These are phyloP conservation scores for Apiospora saccharicola DNA, from an alignment of 2,329 filamentous ascomycete species.

Conservation along the genomic window DNA sequence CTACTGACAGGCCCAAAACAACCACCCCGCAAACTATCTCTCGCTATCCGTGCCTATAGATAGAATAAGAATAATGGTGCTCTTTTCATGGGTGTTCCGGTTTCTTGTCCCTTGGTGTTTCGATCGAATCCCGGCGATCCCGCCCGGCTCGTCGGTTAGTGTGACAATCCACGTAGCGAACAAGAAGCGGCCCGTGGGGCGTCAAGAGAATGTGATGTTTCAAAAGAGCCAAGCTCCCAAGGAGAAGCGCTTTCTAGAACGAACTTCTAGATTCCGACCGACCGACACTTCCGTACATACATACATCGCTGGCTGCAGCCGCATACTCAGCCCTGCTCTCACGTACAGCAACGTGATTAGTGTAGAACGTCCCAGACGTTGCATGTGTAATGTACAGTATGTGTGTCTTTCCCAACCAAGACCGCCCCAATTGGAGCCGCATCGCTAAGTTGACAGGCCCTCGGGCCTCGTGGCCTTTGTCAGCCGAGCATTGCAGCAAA, in stretches of 20 bases:
- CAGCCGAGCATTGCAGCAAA: constrained; percentile 5
- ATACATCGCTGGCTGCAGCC: not conserved
- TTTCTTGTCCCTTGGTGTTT: not conserved
- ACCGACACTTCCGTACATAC: not conserved
- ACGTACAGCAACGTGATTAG: not conserved
- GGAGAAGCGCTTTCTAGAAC: not conserved
- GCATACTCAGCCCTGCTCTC: constrained; percentile 1
- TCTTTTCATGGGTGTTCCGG: not conserved
- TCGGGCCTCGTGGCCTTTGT: not conserved
- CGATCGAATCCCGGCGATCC: constrained; percentile 1
- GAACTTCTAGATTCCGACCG: constrained; percentile 2
- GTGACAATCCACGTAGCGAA: constrained; percentile 18
- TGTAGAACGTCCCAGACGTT: not conserved
- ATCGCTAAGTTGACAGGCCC: constrained; percentile 5
- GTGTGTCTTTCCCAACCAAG: not conserved
- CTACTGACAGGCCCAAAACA: constrained; percentile 4
- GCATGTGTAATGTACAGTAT: not conserved
- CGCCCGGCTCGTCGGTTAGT: constrained; percentile 3
- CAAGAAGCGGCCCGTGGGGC: constrained; percentile 3
- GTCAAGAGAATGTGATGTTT: not conserved
- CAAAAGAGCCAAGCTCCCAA: not conserved
- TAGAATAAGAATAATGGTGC: not conserved
- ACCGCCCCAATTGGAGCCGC: not conserved
- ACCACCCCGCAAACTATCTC: constrained; percentile 1
- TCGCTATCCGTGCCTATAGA: constrained; percentile 5